These are phyloP conservation scores for Melanopsichium pennsylvanicum DNA, from an alignment of 1,284 basidiomycete genomes.

Conservation along the genomic window DNA sequence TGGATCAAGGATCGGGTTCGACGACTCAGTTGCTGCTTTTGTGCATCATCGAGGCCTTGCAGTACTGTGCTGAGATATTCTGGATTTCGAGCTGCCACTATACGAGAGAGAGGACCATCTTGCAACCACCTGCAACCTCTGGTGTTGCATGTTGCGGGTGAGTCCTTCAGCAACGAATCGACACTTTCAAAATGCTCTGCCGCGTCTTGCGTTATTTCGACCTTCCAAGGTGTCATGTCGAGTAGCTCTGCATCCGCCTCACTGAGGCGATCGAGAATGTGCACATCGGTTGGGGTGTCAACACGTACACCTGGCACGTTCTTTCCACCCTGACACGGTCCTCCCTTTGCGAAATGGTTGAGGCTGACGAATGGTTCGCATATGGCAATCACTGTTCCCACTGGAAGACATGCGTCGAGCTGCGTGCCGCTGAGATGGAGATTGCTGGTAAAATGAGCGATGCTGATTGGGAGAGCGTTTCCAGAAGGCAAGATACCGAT, in stretches of 20 bases:
- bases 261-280: conserved; percentile 38
- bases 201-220: conserved; percentile 7
- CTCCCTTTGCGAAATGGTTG: conserved; percentile 56
- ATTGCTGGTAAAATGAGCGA: conserved; percentile 60
- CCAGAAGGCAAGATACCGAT: conserved; percentile 50
- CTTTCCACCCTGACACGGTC: conserved; percentile 53
- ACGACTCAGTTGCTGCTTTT: neutral
- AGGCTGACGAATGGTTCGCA: conserved; percentile 59
- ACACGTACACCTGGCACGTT: conserved; percentile 53
- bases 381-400: conserved; percentile 58
- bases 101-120: conserved; percentile 45
- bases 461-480: conserved; percentile 48
- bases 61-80: neutral
- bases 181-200: conserved; percentile 9
- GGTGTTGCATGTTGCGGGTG: conserved; percentile 21
- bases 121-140: conserved; percentile 49
- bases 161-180: conserved; percentile 1
- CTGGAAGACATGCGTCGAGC: conserved; percentile 48
- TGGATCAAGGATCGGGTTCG: conserved; percentile 17
- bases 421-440: conserved; percentile 36
- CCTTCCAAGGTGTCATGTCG: conserved; percentile 23
- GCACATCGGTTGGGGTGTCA: conserved; percentile 62
- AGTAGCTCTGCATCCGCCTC: conserved; percentile 18
- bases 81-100: conserved; percentile 2
- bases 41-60: neutral